Percentiles rank a stretch among this genome's conserved stretches.
These are phyloP conservation scores for Phoenix roebelenii DNA, from an alignment of 176 grass and related monocot species.

Conservation along the genomic window DNA sequence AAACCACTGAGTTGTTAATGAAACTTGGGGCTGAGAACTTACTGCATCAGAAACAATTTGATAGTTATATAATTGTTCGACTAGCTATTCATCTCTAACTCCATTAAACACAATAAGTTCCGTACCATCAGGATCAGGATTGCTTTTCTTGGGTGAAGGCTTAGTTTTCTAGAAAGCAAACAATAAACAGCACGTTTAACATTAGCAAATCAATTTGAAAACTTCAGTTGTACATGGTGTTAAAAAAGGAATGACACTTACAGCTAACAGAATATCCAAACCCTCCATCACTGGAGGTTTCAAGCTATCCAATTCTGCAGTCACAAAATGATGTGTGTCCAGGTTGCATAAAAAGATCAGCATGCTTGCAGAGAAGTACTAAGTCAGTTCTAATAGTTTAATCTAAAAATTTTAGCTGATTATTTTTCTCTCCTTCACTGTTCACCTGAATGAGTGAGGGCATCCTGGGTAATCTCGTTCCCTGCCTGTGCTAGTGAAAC, in stretches of 20 bases:
- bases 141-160: slow-evolving; percentile 52
- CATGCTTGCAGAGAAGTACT: no score
- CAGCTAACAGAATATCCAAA: slow-evolving; percentile 54
- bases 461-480: slow-evolving; percentile 56
- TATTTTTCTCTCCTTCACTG: neutral
- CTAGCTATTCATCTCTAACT: slow-evolving; percentile 7
- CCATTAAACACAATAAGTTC: slow-evolving; percentile 5
- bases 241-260: slow-evolving; percentile 25
- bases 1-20: slow-evolving; percentile 67
- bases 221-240: neutral
- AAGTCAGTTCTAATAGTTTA: no score
- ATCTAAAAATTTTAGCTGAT: no score
- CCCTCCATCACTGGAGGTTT: slow-evolving; percentile 79
- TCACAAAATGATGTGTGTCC: neutral
- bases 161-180: slow-evolving; percentile 67
- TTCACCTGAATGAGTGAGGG: slow-evolving; percentile 52
- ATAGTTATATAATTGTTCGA: neutral
- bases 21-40: slow-evolving; percentile 45
- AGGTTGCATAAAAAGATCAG: neutral
- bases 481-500: slow-evolving; percentile 80
- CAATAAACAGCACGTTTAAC: slow-evolving; percentile 13
- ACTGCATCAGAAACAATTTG: slow-evolving; percentile 15
- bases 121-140: slow-evolving; percentile 60
- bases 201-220: neutral
- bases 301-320: slow-evolving; percentile 66